A percentile compares a stretch with the other conserved stretches of the same genome.
Conservation (phyloP, 163 green algal genomes). For the Trebouxiophyceae sp. region DNA sequence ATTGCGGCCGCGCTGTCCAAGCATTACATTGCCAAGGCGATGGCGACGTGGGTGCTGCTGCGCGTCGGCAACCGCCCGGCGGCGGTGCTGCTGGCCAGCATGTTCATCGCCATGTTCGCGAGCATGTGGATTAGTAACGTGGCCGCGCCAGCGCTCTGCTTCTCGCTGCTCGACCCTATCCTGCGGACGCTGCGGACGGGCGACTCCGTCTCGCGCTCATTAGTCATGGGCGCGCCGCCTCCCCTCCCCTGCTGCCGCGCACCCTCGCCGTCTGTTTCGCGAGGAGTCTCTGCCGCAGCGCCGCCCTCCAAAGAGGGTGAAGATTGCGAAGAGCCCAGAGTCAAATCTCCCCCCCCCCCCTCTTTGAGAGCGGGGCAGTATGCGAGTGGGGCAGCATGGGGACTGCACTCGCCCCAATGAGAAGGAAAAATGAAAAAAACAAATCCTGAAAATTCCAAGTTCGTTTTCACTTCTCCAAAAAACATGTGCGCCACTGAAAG, state of each 20-base stretch:
- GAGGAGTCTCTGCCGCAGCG: too few species aligned
- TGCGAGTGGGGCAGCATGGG: too few species aligned
- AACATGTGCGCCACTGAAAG: too few species aligned
- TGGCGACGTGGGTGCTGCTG: slow-evolving; percentile 24
- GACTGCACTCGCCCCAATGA: too few species aligned
- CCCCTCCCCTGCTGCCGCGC: neutral
- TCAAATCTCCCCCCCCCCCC: too few species aligned
- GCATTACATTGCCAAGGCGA: slow-evolving; percentile 66
- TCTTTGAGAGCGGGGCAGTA: too few species aligned
- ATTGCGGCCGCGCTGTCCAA: slow-evolving; percentile 68
- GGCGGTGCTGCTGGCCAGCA: slow-evolving; percentile 55
- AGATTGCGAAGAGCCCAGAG: too few species aligned
- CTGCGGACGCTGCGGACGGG: slow-evolving; percentile 44
- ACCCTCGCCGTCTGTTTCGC: slow-evolving; percentile 18
- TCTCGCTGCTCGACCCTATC: slow-evolving; percentile 55
- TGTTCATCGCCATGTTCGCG: slow-evolving; percentile 63
- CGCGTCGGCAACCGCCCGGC: slow-evolving; percentile 34
- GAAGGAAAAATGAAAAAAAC: too few species aligned
- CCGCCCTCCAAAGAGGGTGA: too few species aligned
- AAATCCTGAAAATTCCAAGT: too few species aligned
- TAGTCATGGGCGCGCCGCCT: slow-evolving; percentile 18
- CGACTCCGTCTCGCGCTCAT: slow-evolving; percentile 35
- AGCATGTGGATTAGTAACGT: slow-evolving; percentile 77
- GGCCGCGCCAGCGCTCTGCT: slow-evolving; percentile 67
- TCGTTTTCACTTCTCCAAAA: too few species aligned